Conservation (phyloP, 352 stramenopile genomes). For the Phytophthora tubulina region DNA sequence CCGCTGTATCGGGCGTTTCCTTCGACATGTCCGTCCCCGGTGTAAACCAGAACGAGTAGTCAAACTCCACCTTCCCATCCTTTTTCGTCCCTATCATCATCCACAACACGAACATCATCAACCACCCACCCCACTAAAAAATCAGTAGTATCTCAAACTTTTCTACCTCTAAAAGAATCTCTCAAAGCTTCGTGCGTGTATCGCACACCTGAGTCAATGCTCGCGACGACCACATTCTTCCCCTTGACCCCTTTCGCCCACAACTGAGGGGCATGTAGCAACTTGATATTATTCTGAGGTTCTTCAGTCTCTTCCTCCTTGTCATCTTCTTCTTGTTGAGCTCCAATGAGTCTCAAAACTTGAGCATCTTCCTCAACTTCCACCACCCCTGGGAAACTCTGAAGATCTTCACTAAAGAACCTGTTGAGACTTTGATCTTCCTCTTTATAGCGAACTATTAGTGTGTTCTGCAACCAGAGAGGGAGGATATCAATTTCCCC, state of each 20-base stretch:
- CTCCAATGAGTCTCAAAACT: conserved; percentile 32
- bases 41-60: conserved; percentile 82
- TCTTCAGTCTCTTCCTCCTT: conserved; percentile 5
- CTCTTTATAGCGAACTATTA: conserved; percentile 47
- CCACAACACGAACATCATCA: conserved; percentile 9
- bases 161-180: conserved; percentile 56
- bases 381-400: conserved; percentile 52
- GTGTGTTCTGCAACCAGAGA: conserved; percentile 73
- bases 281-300: conserved; percentile 55
- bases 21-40: conserved; percentile 59
- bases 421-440: neutral
- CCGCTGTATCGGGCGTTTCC: conserved; percentile 70
- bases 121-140: neutral
- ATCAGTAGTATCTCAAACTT: neutral
- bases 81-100: conserved; percentile 34
- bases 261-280: conserved; percentile 61
- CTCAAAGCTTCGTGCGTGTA: conserved; percentile 71
- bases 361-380: conserved; percentile 52
- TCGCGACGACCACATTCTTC: conserved; percentile 62
- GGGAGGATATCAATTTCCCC: conserved; percentile 21
- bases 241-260: conserved; percentile 53
- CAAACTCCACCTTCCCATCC: conserved; percentile 50
- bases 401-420: conserved; percentile 43
- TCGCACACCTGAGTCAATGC: conserved; percentile 77
- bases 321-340: conserved; percentile 17